Conservation (phyloP, 257 asterid species). For the Ajuga chamaepitys region DNA sequence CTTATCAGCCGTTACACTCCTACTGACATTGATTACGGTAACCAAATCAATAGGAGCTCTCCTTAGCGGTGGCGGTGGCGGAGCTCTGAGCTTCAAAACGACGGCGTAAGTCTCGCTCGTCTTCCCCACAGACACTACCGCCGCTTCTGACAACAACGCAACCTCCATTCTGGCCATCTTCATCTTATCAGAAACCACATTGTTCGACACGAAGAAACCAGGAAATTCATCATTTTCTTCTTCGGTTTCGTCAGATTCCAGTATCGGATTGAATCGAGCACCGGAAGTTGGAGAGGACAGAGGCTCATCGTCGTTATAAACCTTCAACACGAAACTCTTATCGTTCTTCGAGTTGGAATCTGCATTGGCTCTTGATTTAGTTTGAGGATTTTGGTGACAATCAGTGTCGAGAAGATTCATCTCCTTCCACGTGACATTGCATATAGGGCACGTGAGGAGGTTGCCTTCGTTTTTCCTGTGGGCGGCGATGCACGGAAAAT, state of each 20-base stretch:
- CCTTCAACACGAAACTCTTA: conserved; percentile 37
- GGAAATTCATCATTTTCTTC: conserved; percentile 78
- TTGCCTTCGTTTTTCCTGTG: conserved; percentile 54
- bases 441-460: conserved; percentile 74
- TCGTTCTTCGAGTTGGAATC: no score
- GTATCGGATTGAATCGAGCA: conserved; percentile 72
- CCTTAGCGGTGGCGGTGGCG: conserved; percentile 33
- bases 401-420: conserved; percentile 38
- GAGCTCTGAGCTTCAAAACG: conserved; percentile 65
- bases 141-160: conserved; percentile 59
- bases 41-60: conserved; percentile 84
- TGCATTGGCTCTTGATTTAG: conserved; percentile 1
- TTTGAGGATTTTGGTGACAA: conserved; percentile 6
- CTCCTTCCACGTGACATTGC: conserved; percentile 67
- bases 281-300: conserved; percentile 64
- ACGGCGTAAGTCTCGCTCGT: conserved; percentile 57
- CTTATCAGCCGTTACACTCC: conserved; percentile 48
- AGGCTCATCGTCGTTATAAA: conserved; percentile 91
- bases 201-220: conserved; percentile 43
- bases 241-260: conserved; percentile 73
- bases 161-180: conserved; percentile 31
- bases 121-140: conserved; percentile 66
- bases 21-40: conserved; percentile 65
- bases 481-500: conserved; percentile 79
- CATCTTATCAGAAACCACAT: conserved; percentile 20